A percentile compares a stretch with the other conserved stretches of the same genome.
These are phyloP conservation scores for Boletellus ananas DNA, from an alignment of 768 basidiomycete genomes.

Conservation along the genomic window DNA sequence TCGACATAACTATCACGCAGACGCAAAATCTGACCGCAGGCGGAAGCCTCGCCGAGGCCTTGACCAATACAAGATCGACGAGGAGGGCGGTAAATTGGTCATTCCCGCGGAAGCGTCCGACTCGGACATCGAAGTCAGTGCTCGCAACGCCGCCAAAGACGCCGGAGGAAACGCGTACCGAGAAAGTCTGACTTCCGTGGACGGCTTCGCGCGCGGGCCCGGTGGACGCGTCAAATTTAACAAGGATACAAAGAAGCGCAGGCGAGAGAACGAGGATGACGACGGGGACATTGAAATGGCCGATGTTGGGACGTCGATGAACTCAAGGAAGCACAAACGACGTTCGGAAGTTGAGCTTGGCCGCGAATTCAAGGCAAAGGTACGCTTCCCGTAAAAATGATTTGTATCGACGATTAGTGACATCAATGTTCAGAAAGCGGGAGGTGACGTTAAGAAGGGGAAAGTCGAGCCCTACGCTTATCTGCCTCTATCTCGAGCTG, in stretches of 20 bases:
- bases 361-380: slow-evolving; percentile 95
- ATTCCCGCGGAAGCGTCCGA: slow-evolving; percentile 58
- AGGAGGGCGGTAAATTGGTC: slow-evolving; percentile 76
- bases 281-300: slow-evolving; percentile 73
- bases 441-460: slow-evolving; percentile 87
- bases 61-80: slow-evolving; percentile 81
- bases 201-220: slow-evolving; percentile 84
- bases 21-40: slow-evolving; percentile 44
- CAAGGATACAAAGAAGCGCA: slow-evolving; percentile 93
- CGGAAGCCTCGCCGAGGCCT: slow-evolving; percentile 86
- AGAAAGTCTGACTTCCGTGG: slow-evolving; percentile 77
- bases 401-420: background rate
- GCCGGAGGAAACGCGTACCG: slow-evolving; percentile 75
- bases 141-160: slow-evolving; percentile 45
- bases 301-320: slow-evolving; percentile 51
- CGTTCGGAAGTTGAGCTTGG: slow-evolving; percentile 62
- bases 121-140: slow-evolving; percentile 40
- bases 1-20: slow-evolving; percentile 28
- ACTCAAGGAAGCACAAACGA: slow-evolving; percentile 46
- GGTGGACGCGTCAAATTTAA: slow-evolving; percentile 91
- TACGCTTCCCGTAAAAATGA: slow-evolving; percentile 33
- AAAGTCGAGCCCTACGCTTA: slow-evolving; percentile 93
- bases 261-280: slow-evolving; percentile 61
- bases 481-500: slow-evolving; percentile 76
- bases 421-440: slow-evolving; percentile 65